Conservation (phyloP, 176 grass and related monocot species). For the Areca catechu region DNA sequence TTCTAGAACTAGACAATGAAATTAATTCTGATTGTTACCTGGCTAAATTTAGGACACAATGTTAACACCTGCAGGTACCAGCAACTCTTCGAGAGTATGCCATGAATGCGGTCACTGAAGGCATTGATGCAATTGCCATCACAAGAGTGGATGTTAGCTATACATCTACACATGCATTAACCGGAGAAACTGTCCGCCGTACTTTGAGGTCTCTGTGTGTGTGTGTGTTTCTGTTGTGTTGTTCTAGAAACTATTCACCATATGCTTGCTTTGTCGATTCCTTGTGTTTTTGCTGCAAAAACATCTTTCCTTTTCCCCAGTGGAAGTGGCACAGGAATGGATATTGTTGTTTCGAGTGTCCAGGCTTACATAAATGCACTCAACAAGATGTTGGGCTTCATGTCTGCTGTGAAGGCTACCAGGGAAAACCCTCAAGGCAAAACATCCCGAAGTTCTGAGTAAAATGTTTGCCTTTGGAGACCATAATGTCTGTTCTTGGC, state of each 20-base stretch:
- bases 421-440: constrained; percentile 19
- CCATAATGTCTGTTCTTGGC: too few species aligned
- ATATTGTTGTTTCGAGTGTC: constrained; percentile 73
- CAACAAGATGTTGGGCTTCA: constrained; percentile 82
- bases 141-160: constrained; percentile 47
- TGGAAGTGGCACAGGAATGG: constrained; percentile 70
- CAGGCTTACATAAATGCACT: constrained; percentile 79
- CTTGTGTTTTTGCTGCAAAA: too few species aligned
- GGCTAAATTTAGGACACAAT: too few species aligned
- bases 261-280: too few species aligned
- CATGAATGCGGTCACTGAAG: constrained; percentile 84
- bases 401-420: constrained; percentile 39
- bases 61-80: constrained; percentile 40
- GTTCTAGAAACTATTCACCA: too few species aligned
- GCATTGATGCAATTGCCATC: constrained; percentile 92
- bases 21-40: too few species aligned
- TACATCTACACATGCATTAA: constrained; percentile 29
- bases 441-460: constrained; percentile 22
- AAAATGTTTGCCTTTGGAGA: not conserved
- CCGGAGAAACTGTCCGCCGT: constrained; percentile 35
- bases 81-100: constrained; percentile 68
- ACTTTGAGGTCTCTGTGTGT: constrained; percentile 44
- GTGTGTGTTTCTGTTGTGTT: too few species aligned
- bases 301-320: constrained; percentile 28
- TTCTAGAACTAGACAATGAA: too few species aligned